These are phyloP conservation scores for Hypocrella siamensis DNA, from an alignment of 2,329 filamentous ascomycete species.

Conservation along the genomic window DNA sequence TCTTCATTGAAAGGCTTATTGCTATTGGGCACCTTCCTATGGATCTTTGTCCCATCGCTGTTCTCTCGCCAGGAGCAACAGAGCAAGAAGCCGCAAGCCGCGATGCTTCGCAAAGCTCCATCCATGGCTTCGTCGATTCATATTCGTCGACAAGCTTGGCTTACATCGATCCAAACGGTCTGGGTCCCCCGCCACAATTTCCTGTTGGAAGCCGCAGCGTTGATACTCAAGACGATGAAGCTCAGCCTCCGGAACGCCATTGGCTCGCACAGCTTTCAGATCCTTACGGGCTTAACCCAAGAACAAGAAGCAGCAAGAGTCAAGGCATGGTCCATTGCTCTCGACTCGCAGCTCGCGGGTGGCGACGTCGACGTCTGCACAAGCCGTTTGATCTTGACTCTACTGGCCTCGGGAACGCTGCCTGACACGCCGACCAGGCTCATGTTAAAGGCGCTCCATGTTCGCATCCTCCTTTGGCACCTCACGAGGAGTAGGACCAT, in stretches of 20 bases:
- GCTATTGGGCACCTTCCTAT: constrained; percentile 36
- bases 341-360: constrained; percentile 83
- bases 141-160: constrained; percentile 77
- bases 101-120: constrained; percentile 38
- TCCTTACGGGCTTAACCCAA: constrained; percentile 63
- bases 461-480: constrained; percentile 79
- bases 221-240: constrained; percentile 67
- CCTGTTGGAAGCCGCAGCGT: constrained; percentile 67
- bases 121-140: constrained; percentile 71
- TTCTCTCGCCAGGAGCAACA: constrained; percentile 30
- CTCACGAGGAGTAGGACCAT: constrained; percentile 49
- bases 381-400: constrained; percentile 68
- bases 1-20: constrained; percentile 36
- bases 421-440: constrained; percentile 68
- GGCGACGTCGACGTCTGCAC: constrained; percentile 83
- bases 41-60: constrained; percentile 38
- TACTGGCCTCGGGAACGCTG: constrained; percentile 76
- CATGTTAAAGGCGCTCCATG: constrained; percentile 85
- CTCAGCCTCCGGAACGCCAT: constrained; percentile 65
- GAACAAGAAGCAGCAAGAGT: constrained; percentile 77
- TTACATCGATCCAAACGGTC: constrained; percentile 81
- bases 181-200: constrained; percentile 84
- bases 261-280: constrained; percentile 61
- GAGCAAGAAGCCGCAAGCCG: constrained; percentile 31
- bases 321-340: constrained; percentile 84